phyloP scores from a whole-genome alignment of 805 yeast genomes.

The Nakazawaea siamensis region DNA sequence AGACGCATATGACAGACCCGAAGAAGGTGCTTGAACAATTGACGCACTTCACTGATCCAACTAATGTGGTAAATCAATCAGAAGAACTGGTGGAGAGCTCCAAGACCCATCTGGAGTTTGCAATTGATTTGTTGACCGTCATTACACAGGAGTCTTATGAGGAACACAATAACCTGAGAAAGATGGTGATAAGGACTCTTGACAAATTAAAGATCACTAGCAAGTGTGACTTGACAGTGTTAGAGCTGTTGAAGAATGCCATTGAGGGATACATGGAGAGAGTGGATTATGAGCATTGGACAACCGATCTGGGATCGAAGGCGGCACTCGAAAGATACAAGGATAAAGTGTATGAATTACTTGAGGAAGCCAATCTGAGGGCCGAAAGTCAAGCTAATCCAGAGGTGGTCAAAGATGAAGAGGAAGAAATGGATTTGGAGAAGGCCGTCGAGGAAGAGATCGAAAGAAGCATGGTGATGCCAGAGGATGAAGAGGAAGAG shows the following conservation, averaged over 20 bases:
- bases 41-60: slow-evolving; percentile 81
- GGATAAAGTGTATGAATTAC: background rate
- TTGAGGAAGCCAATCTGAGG: slow-evolving; percentile 4
- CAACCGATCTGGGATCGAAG: slow-evolving; percentile 2
- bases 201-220: slow-evolving; percentile 37
- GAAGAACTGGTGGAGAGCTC: slow-evolving; percentile 33
- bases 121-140: slow-evolving; percentile 42
- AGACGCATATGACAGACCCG: slow-evolving; percentile 30
- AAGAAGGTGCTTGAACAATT: slow-evolving; percentile 59
- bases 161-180: slow-evolving; percentile 42
- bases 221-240: slow-evolving; percentile 10
- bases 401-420: slow-evolving; percentile 1
- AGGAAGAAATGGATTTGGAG: slow-evolving; percentile 10
- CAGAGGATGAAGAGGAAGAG: slow-evolving; percentile 14
- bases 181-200: slow-evolving; percentile 42
- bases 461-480: slow-evolving; percentile 13
- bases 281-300: slow-evolving; percentile 5
- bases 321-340: background rate
- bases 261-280: slow-evolving; percentile 16
- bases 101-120: slow-evolving; percentile 48
- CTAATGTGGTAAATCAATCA: slow-evolving; percentile 42
- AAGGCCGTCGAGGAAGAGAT: slow-evolving; percentile 14
- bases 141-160: slow-evolving; percentile 35
- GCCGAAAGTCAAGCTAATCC: slow-evolving; percentile 7
- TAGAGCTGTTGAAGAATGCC: slow-evolving; percentile 17